These are phyloP conservation scores for Suillus luteus DNA, from an alignment of 768 basidiomycete species.

Conservation along the genomic window DNA sequence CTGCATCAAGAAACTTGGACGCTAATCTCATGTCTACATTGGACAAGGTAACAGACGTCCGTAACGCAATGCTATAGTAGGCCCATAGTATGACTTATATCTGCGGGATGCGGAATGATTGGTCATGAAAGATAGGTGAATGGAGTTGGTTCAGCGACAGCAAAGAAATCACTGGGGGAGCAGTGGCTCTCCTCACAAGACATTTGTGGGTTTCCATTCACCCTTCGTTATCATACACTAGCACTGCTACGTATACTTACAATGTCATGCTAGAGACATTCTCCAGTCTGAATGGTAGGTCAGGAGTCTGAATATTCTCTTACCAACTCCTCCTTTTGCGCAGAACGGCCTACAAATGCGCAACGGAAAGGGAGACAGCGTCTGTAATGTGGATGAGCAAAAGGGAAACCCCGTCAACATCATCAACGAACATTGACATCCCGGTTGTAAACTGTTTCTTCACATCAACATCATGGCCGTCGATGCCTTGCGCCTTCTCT, in stretches of 20 bases:
- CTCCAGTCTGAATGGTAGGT: background rate
- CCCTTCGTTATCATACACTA: background rate
- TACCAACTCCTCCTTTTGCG: background rate
- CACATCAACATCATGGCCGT: background rate
- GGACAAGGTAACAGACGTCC: too few species aligned
- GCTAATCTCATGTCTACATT: too few species aligned
- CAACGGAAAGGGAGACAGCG: constrained; percentile 2
- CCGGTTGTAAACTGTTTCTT: constrained; percentile 4
- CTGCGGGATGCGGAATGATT: too few species aligned
- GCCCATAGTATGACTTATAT: too few species aligned
- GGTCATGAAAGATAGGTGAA: too few species aligned
- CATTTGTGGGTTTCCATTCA: too few species aligned
- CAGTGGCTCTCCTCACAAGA: too few species aligned
- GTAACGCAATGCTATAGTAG: too few species aligned
- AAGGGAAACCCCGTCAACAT: background rate
- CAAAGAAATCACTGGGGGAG: too few species aligned
- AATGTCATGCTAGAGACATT: background rate
- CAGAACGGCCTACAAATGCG: constrained; percentile 1
- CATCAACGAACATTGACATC: background rate
- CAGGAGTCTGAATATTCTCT: background rate
- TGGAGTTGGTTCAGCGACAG: too few species aligned
- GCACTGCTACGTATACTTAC: background rate
- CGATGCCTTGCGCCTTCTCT: constrained; percentile 2
- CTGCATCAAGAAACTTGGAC: too few species aligned
- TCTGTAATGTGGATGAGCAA: constrained; percentile 4